phyloP scores from a whole-genome alignment of 2,329 filamentous ascomycete genomes.

The Fusarium protoensiforme region DNA sequence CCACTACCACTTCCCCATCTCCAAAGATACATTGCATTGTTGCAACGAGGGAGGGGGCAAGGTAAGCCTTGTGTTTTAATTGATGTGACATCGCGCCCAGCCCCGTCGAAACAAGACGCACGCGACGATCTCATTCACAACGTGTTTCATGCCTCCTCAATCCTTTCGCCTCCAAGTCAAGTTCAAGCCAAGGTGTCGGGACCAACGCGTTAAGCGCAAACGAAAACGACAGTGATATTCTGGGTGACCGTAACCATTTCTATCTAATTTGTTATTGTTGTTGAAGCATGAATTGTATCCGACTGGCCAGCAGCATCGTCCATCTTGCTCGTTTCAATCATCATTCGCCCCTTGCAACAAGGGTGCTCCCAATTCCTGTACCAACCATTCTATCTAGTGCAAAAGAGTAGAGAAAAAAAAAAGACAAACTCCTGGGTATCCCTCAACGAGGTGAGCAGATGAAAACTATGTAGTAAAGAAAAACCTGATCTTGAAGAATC shows the following conservation, averaged over 20 bases:
- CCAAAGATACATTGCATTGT: constrained; percentile 37
- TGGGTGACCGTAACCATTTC: constrained; percentile 40
- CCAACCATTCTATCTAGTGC: constrained; percentile 42
- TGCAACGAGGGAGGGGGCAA: constrained; percentile 18
- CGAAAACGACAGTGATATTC: constrained; percentile 29
- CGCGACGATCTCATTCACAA: constrained; percentile 26
- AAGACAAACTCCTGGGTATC: constrained; percentile 43
- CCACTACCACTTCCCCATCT: constrained; percentile 36
- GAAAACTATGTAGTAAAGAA: constrained; percentile 25
- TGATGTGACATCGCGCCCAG: constrained; percentile 34
- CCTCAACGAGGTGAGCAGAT: constrained; percentile 42
- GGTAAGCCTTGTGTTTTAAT: constrained; percentile 31
- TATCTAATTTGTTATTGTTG: constrained; percentile 34
- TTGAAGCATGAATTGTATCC: constrained; percentile 36
- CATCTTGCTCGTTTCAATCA: constrained; percentile 45
- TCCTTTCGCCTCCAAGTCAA: not conserved
- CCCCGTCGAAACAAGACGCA: constrained; percentile 37
- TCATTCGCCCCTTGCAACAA: constrained; percentile 33
- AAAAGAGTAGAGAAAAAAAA: not conserved
- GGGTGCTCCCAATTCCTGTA: constrained; percentile 36
- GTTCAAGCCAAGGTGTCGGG: not conserved
- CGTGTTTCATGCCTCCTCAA: constrained; percentile 27
- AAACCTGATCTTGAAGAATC: constrained; percentile 9
- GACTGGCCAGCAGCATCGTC: constrained; percentile 44
- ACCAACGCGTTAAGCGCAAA: constrained; percentile 3